A percentile compares a stretch with the other conserved stretches of the same genome.
These are phyloP conservation scores for Pouteria glomerata DNA, from an alignment of 148 eudicot species.

Conservation along the genomic window DNA sequence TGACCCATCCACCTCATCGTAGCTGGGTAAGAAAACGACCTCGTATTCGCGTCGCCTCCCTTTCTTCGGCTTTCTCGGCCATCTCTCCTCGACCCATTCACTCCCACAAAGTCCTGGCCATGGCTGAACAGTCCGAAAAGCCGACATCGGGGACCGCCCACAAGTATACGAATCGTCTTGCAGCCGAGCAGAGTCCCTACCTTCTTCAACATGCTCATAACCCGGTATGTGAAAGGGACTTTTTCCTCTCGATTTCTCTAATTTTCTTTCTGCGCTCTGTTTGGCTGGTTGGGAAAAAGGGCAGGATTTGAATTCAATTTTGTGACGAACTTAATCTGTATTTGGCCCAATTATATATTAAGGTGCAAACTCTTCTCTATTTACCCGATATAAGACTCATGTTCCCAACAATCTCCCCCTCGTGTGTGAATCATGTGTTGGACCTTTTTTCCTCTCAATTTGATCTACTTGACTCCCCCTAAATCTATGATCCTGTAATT, in stretches of 20 bases:
- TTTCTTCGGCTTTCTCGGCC: conserved; percentile 17
- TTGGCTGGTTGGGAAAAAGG: background rate
- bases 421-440: too few relatives aligned
- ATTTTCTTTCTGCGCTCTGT: background rate
- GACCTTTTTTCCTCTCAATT: too few relatives aligned
- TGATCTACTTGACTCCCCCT: too few relatives aligned
- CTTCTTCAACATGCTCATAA: conserved; percentile 99
- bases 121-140: conserved; percentile 46
- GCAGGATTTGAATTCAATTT: background rate
- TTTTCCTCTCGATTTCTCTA: background rate
- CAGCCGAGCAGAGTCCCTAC: conserved; percentile 91
- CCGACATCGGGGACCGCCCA: conserved; percentile 15
- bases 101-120: conserved; percentile 32
- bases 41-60: background rate
- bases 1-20: background rate
- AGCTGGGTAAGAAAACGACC: background rate
- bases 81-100: conserved; percentile 25
- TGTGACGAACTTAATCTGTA: background rate
- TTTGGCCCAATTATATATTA: too few relatives aligned
- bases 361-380: too few relatives aligned
- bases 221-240: conserved; percentile 43
- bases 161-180: conserved; percentile 64
- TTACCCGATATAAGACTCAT: too few relatives aligned
- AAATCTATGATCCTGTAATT: too few relatives aligned
- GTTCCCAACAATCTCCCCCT: too few relatives aligned